Evolutionary conservation across 768 basidiomycete species (phyloP).

Genomic region (Suillus subluteus): DNA sequence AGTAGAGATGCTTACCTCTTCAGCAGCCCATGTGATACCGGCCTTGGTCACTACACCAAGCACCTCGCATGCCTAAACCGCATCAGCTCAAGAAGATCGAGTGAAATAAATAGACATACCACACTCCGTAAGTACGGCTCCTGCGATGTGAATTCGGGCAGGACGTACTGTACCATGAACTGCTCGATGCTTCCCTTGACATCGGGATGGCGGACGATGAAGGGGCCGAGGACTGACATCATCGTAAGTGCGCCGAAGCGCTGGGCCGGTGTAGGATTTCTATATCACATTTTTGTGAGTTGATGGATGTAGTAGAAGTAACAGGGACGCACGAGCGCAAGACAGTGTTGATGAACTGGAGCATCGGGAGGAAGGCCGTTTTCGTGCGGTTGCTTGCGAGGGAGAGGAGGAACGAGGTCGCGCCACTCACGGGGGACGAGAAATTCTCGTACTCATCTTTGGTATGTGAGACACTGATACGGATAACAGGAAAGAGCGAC

Average conservation of each 20-base stretch:
- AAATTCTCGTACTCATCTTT: conserved; percentile 83
- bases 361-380: conserved; percentile 78
- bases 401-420: conserved; percentile 79
- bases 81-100: conserved; percentile 7
- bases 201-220: conserved; percentile 85
- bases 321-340: conserved; percentile 57
- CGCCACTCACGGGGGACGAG: conserved; percentile 75
- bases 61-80: conserved; percentile 76
- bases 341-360: conserved; percentile 77
- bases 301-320: neutral
- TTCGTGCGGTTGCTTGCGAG: conserved; percentile 82
- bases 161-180: conserved; percentile 74
- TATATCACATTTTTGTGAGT: conserved; percentile 22
- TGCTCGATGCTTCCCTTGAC: conserved; percentile 78
- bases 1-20: conserved; percentile 49
- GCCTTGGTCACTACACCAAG: conserved; percentile 73
- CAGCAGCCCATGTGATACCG: conserved; percentile 65
- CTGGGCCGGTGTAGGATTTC: conserved; percentile 60
- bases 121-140: conserved; percentile 81
- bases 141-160: conserved; percentile 66
- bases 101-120: conserved; percentile 45
- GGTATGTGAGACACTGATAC: conserved; percentile 6
- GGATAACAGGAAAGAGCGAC: neutral
- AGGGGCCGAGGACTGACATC: conserved; percentile 50
- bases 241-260: conserved; percentile 73